Evolutionary conservation across 495 filamentous ascomycete species (phyloP), one percentile per base, ranked within the genome.

Genomic region (Penicillium malachiteum): DNA sequence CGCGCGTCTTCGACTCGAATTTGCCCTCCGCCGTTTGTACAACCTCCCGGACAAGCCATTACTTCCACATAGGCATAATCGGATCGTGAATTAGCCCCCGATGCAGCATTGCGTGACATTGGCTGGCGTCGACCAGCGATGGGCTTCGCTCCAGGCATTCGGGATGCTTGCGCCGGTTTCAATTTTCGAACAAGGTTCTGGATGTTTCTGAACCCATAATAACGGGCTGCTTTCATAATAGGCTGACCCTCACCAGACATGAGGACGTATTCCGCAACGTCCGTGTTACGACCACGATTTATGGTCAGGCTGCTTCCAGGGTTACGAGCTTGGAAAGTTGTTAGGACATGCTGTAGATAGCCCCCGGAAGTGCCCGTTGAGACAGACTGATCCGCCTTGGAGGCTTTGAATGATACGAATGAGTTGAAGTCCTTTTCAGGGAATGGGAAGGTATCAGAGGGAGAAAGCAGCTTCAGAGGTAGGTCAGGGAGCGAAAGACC

Each of bases 11-110:
- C 88, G 16, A 87, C 84, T 55, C 95, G 93, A 55, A 98, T 87
- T 76, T 98, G 94, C 0, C 94, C 94, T 18, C 94, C 94, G 0
- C 94, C 94, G 65, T 97, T 98, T 46, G 94, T 98, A 70, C 94
- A 98, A 1, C 94, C 94, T 9, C 95, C 94, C 0, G 94, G 94
- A 72, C 94, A 98, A 30, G 94, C 94, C 94, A 98, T 98, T 34
- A 98, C 95, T 66, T 98, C 94, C 10, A 98, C 90, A 71, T 96
- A 97, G 18, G 84, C 84, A 64, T 90, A 92, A 11, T 94, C 89
- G 17, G 71, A 66, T 14, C 71, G 78, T 5, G 79, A 69, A 12
- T 74, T 72, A 12, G 63, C 63, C 3, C 26, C 26, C 21, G 70
- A 42, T 0, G 63, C 65, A 3, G 58, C 60, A 48, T 70, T 69